A percentile compares a stretch with the other conserved stretches of the same genome.
Conservation (phyloP, 208 protist species). For the Acanthamoeba royreba region DNA sequence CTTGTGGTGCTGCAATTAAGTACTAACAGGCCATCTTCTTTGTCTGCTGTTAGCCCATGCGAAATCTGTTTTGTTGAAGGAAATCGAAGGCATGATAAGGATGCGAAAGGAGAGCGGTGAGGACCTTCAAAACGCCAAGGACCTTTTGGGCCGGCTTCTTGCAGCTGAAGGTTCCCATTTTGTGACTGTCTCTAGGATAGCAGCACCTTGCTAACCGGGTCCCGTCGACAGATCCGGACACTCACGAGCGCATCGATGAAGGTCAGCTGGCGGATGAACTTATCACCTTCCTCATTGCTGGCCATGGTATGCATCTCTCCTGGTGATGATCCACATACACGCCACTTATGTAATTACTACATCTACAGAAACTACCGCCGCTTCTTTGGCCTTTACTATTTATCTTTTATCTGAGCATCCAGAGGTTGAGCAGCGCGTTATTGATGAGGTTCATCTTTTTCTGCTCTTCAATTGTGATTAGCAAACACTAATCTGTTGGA, state of each 20-base stretch:
- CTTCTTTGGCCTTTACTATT: neutral
- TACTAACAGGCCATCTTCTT: neutral
- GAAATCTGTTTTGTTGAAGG: neutral
- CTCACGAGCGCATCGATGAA: neutral
- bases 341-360: neutral
- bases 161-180: neutral
- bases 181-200: neutral
- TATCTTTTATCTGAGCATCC: neutral
- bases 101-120: neutral
- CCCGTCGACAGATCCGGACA: neutral
- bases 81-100: neutral
- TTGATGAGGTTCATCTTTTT: neutral
- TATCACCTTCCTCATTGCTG: conserved; percentile 10
- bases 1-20: too few relatives aligned
- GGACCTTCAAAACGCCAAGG: neutral
- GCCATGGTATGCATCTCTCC: neutral
- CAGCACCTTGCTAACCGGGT: neutral
- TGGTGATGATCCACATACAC: too few relatives aligned
- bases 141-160: neutral
- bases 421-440: neutral
- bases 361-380: neutral
- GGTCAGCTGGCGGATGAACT: neutral
- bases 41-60: neutral
- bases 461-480: neutral
- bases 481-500: neutral